A percentile compares a stretch with the other conserved stretches of the same genome.
phyloP scores from a whole-genome alignment of 768 basidiomycete species.

The Mycena albidolilacea region DNA sequence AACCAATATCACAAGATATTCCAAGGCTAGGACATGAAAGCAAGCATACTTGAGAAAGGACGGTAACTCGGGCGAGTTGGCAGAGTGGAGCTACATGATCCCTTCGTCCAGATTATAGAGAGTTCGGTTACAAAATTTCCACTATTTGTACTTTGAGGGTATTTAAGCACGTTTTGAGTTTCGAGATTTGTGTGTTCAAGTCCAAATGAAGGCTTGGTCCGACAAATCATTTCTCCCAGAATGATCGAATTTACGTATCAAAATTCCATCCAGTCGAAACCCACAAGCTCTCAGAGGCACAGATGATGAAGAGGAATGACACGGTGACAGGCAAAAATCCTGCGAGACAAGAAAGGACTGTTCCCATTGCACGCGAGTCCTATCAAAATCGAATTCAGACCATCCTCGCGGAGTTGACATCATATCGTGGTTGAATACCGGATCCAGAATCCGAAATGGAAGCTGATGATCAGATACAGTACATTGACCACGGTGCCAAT shows the following conservation, averaged over 20 bases:
- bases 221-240: conserved; percentile 18
- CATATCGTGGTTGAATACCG: conserved; percentile 15
- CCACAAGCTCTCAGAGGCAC: too few species aligned
- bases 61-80: conserved; percentile 16
- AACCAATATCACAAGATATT: conserved; percentile 23
- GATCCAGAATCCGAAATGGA: neutral
- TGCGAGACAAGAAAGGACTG: too few species aligned
- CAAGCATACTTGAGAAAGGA: conserved; percentile 17
- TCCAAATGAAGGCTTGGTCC: conserved; percentile 23
- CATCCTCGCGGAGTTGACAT: conserved; percentile 21
- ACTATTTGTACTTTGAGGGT: conserved; percentile 21
- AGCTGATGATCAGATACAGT: conserved; percentile 17
- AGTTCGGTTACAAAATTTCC: conserved; percentile 18
- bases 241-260: too few species aligned
- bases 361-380: too few species aligned
- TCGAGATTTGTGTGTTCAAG: conserved; percentile 19
- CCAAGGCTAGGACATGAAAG: conserved; percentile 18
- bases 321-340: too few species aligned
- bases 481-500: conserved; percentile 15
- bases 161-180: conserved; percentile 16
- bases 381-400: neutral
- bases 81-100: conserved; percentile 22
- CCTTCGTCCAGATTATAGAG: conserved; percentile 20
- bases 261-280: too few species aligned
- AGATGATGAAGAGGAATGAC: too few species aligned